A percentile compares a stretch with the other conserved stretches of the same genome.
phyloP scores from a whole-genome alignment of 1,139 yeast species.

The Candida sp. region DNA sequence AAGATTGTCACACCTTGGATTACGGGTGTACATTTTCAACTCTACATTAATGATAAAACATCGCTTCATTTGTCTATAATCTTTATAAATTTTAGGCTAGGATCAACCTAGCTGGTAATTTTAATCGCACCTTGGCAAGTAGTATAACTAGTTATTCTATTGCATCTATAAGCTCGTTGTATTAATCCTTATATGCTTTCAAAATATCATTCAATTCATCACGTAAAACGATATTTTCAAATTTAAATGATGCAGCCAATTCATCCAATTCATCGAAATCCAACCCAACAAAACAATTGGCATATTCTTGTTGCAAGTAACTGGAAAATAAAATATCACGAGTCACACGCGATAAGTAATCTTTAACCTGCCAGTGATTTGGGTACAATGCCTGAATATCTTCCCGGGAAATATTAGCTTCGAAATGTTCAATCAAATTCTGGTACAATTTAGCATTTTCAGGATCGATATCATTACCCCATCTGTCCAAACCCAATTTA shows the following conservation, averaged over 20 bases:
- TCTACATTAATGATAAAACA: not conserved
- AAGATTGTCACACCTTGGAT: too few relatives aligned
- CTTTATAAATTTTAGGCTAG: too few relatives aligned
- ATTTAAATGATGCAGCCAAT: slow-evolving; percentile 44
- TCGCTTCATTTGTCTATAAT: too few relatives aligned
- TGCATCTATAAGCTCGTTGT: too few relatives aligned
- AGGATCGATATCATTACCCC: slow-evolving; percentile 46
- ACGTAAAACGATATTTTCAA: slow-evolving; percentile 38
- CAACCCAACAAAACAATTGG: slow-evolving; percentile 36
- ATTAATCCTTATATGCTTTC: slow-evolving; percentile 15
- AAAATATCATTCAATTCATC: slow-evolving; percentile 36
- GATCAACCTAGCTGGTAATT: not conserved
- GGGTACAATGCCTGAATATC: slow-evolving; percentile 33
- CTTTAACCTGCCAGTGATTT: slow-evolving; percentile 27
- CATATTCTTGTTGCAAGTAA: slow-evolving; percentile 39
- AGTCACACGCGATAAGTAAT: slow-evolving; percentile 30
- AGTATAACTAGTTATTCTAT: not conserved
- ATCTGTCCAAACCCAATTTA: slow-evolving; percentile 40
- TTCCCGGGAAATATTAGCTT: slow-evolving; percentile 29
- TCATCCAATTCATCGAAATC: slow-evolving; percentile 41
- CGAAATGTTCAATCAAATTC: slow-evolving; percentile 28
- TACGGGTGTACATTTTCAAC: not conserved
- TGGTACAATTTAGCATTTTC: slow-evolving; percentile 28
- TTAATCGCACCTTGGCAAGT: not conserved
- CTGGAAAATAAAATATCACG: slow-evolving; percentile 40